Evolutionary conservation across 2,329 filamentous ascomycete species (phyloP).

Genomic region (Paraphoma chrysanthemicola): DNA sequence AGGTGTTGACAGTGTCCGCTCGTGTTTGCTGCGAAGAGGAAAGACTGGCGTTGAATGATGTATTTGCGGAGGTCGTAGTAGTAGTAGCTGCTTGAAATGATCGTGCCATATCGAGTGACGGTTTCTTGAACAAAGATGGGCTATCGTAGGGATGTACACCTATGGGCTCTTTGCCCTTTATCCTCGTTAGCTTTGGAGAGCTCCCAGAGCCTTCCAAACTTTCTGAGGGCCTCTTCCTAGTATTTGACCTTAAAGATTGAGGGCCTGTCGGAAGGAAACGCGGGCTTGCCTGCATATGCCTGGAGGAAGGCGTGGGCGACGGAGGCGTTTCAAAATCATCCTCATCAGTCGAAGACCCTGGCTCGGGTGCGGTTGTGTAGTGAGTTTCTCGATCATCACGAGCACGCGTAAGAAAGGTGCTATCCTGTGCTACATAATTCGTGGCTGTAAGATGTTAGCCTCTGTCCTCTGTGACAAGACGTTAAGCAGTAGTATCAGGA

Average conservation of each 20-base stretch:
- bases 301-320: conserved; percentile 32
- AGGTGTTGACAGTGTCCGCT: conserved; percentile 25
- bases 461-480: too few relatives aligned
- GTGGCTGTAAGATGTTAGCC: not conserved
- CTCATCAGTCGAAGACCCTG: conserved; percentile 40
- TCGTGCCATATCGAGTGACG: conserved; percentile 24
- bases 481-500: too few relatives aligned
- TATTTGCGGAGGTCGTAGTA: conserved; percentile 23
- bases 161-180: conserved; percentile 31
- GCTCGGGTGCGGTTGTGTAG: conserved; percentile 21
- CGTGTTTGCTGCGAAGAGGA: conserved; percentile 34
- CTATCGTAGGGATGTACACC: conserved; percentile 1
- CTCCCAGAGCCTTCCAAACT: conserved; percentile 20
- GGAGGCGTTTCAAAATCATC: conserved; percentile 26
- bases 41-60: conserved; percentile 29
- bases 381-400: conserved; percentile 14
- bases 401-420: not conserved
- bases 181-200: conserved; percentile 38
- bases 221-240: conserved; percentile 32
- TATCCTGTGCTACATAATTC: not conserved
- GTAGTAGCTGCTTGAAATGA: conserved; percentile 22
- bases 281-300: conserved; percentile 34
- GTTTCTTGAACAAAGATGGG: conserved; percentile 27
- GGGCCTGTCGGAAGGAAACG: conserved; percentile 11
- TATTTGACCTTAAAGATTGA: not conserved